phyloP scores from a whole-genome alignment of 1,284 basidiomycete genomes.

The Leucoagaricus sp. region DNA sequence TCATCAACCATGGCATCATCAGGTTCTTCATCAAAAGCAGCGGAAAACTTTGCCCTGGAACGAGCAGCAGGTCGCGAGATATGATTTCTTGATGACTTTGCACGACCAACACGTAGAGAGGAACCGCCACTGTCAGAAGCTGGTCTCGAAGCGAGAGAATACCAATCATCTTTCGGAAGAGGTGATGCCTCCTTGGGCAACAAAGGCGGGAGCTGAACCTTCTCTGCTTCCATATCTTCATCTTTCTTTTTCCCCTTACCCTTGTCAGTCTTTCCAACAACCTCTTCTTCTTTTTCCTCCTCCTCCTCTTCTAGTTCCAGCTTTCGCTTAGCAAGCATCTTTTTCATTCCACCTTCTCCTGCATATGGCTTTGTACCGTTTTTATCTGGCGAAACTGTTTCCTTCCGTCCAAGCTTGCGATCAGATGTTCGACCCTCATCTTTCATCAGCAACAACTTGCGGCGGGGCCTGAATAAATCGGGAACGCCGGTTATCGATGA shows the following conservation, averaged over 20 bases:
- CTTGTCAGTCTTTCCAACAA: constrained; percentile 21
- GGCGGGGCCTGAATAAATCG: constrained; percentile 65
- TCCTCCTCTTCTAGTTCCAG: constrained; percentile 37
- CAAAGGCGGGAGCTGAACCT: constrained; percentile 6
- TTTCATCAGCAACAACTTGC: constrained; percentile 60
- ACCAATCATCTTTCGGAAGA: constrained; percentile 30
- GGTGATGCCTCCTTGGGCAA: constrained; percentile 18
- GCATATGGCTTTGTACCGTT: constrained; percentile 71
- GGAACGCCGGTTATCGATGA: constrained; percentile 45
- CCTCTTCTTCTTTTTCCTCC: constrained; percentile 25
- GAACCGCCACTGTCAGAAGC: constrained; percentile 36
- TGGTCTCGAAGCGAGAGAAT: constrained; percentile 28
- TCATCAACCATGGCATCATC: constrained; percentile 51
- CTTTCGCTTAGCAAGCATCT: constrained; percentile 57
- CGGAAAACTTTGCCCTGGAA: constrained; percentile 59
- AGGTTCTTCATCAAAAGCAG: constrained; percentile 63
- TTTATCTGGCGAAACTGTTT: constrained; percentile 31
- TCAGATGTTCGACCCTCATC: constrained; percentile 40
- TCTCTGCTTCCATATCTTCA: constrained; percentile 17
- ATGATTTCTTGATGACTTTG: constrained; percentile 52
- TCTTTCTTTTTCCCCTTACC: constrained; percentile 27
- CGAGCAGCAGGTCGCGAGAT: constrained; percentile 46
- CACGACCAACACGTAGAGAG: constrained; percentile 66
- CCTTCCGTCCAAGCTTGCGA: constrained; percentile 24
- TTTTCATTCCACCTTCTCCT: constrained; percentile 74